Conservation (phyloP, 306 rosid species). For the Purshia tridentata region DNA sequence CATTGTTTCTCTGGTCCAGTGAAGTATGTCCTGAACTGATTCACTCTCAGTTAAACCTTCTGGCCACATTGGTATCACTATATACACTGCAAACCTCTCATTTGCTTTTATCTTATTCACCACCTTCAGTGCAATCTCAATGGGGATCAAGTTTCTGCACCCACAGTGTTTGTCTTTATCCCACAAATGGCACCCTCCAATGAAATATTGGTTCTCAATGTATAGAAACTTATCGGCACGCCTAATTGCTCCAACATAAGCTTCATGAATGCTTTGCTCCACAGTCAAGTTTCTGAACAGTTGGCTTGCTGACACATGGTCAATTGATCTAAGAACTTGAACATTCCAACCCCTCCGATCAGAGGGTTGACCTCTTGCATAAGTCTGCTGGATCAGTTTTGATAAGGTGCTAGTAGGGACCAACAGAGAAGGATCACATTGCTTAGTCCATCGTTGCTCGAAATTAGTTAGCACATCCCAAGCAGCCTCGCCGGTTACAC, state of each 20-base stretch:
- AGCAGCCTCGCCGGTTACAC: conserved; percentile 81
- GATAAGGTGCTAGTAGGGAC: conserved; percentile 53
- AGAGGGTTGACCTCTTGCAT: conserved; percentile 28
- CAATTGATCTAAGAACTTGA: conserved; percentile 86
- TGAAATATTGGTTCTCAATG: conserved; percentile 91
- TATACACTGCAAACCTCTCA: conserved; percentile 78
- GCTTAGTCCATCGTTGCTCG: conserved; percentile 90
- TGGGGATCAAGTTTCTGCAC: conserved; percentile 75
- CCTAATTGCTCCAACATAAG: conserved; percentile 84
- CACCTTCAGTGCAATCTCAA: conserved; percentile 87
- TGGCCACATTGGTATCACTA: conserved; percentile 98
- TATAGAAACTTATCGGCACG: conserved; percentile 77
- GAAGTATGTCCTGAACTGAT: conserved; percentile 73
- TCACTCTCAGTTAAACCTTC: conserved; percentile 90
- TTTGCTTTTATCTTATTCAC: conserved; percentile 68
- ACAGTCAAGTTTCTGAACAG: conserved; percentile 59
- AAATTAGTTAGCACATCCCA: conserved; percentile 85
- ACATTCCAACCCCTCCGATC: conserved; percentile 67
- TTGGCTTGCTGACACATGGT: conserved; percentile 68
- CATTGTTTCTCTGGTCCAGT: conserved; percentile 89
- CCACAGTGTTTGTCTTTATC: conserved; percentile 66
- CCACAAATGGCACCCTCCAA: conserved; percentile 91
- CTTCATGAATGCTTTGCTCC: conserved; percentile 90
- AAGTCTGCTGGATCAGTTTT: conserved; percentile 40
- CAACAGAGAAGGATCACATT: conserved; percentile 62